Conservation (phyloP, 441 rosid genomes). For the Erysimum cheiri region DNA sequence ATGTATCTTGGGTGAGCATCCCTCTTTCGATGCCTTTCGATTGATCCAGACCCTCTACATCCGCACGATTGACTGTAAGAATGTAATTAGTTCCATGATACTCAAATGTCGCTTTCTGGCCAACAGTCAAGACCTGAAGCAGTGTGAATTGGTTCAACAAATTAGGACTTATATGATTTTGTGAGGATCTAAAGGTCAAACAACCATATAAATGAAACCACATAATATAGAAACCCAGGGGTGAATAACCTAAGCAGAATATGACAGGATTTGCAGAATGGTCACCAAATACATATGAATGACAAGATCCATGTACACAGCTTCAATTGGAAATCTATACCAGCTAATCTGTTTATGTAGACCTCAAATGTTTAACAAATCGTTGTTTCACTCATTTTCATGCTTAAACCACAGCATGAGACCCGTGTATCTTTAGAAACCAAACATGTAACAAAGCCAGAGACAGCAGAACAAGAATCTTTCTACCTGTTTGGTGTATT, state of each 20-base stretch:
- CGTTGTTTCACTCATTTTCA: constrained; percentile 18
- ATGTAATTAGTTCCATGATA: constrained; percentile 93
- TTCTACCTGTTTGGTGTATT: constrained; percentile 74
- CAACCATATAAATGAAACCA: constrained; percentile 23
- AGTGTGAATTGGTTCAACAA: constrained; percentile 20
- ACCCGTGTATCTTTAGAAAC: not conserved
- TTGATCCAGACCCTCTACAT: constrained; percentile 70
- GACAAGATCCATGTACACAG: not conserved
- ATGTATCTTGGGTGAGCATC: constrained; percentile 76
- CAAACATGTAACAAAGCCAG: constrained; percentile 1
- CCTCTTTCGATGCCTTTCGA: constrained; percentile 83
- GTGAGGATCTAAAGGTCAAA: constrained; percentile 20
- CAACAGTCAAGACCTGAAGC: constrained; percentile 87
- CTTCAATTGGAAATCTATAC: constrained; percentile 13
- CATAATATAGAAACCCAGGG: constrained; percentile 5
- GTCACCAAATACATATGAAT: constrained; percentile 9
- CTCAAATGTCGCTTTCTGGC: constrained; percentile 89
- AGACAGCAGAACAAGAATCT: constrained; percentile 5
- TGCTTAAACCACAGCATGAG: constrained; percentile 6
- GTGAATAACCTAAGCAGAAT: constrained; percentile 1
- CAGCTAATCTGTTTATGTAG: constrained; percentile 7
- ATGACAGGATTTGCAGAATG: constrained; percentile 15
- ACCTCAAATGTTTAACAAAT: constrained; percentile 1
- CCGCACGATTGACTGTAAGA: constrained; percentile 83
- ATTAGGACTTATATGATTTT: constrained; percentile 1